A percentile compares a stretch with the other conserved stretches of the same genome.
Evolutionary conservation across 140 eudicot genomes (phyloP).

Genomic region (Ambrosia hybrid): DNA sequence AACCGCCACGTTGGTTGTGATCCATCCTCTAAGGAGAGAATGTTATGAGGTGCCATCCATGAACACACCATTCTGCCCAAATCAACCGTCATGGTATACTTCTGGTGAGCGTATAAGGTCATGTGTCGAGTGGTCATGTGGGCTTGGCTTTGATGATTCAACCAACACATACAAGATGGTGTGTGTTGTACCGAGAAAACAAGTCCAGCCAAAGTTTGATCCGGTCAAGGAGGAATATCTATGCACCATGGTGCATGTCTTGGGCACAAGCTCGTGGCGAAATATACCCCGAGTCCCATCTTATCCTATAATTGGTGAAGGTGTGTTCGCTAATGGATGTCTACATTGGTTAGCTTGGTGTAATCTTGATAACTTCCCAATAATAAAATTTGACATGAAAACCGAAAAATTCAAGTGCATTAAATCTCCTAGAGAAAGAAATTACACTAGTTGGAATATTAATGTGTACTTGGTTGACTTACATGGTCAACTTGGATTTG

Average conservation of each 20-base stretch:
- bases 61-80: too few species aligned
- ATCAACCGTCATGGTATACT: too few species aligned
- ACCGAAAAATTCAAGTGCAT: conserved; percentile 12
- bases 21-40: conserved; percentile 5
- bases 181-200: too few species aligned
- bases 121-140: too few species aligned
- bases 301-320: background rate
- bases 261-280: conserved; percentile 17
- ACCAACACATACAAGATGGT: too few species aligned
- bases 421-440: background rate
- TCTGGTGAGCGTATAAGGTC: too few species aligned
- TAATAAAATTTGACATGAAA: background rate
- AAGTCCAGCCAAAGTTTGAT: too few species aligned
- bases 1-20: background rate
- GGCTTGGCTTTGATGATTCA: too few species aligned
- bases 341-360: too few species aligned
- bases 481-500: conserved; percentile 11
- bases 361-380: background rate
- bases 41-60: background rate
- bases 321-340: background rate
- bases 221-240: too few species aligned
- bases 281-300: background rate
- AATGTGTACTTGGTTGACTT: background rate
- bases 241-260: conserved; percentile 23
- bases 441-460: background rate